phyloP scores from a whole-genome alignment of 2,329 filamentous ascomycete genomes.

The Beauveria caledonica region DNA sequence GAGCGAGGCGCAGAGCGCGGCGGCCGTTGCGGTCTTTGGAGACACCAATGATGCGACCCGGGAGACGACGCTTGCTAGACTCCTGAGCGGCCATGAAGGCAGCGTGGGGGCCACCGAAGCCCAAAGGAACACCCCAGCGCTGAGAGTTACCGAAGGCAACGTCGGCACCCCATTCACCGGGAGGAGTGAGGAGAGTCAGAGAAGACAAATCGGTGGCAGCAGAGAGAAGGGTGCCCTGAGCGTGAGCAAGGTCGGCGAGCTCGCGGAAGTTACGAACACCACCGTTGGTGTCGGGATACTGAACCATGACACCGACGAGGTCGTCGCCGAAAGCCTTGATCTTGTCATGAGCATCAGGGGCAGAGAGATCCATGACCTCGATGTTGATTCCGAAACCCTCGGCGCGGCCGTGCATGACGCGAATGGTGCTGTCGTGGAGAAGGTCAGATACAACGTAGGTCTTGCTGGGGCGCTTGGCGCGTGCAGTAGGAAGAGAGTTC shows the following conservation, averaged over 20 bases:
- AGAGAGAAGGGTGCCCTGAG: conserved; percentile 69
- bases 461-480: conserved; percentile 68
- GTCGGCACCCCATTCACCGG: conserved; percentile 90
- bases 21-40: conserved; percentile 85
- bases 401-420: conserved; percentile 75
- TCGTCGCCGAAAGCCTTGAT: conserved; percentile 71
- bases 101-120: conserved; percentile 89
- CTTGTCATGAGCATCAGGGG: conserved; percentile 49
- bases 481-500: conserved; percentile 61
- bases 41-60: conserved; percentile 80
- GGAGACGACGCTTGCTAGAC: conserved; percentile 89
- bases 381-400: conserved; percentile 87
- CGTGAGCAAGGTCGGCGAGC: conserved; percentile 70
- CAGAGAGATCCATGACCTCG: conserved; percentile 61
- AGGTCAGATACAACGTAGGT: conserved; percentile 76
- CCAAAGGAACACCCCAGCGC: conserved; percentile 83
- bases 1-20: conserved; percentile 68
- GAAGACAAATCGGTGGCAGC: conserved; percentile 86
- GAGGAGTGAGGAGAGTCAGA: conserved; percentile 77
- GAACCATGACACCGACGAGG: conserved; percentile 82
- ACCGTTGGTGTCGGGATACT: conserved; percentile 87
- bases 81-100: conserved; percentile 92
- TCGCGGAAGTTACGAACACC: conserved; percentile 66
- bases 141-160: conserved; percentile 92
- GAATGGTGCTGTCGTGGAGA: conserved; percentile 78